phyloP scores from a whole-genome alignment of 1,284 basidiomycete genomes.

The Leccinum pachyderme region DNA sequence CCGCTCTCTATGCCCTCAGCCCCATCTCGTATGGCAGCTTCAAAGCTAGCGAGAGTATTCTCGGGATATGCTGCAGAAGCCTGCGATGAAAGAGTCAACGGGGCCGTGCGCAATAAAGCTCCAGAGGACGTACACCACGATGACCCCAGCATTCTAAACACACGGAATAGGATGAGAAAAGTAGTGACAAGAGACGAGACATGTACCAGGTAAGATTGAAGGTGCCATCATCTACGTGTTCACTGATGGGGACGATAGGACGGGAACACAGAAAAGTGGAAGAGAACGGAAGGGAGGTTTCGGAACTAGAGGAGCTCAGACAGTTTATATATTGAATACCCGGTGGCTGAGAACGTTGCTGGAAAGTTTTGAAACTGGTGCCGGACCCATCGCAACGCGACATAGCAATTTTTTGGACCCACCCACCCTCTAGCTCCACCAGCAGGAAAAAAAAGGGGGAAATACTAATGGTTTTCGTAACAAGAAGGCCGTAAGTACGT shows the following conservation, averaged over 20 bases:
- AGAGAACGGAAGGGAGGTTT: neutral
- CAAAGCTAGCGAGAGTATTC: conserved; percentile 91
- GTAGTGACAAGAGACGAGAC: neutral
- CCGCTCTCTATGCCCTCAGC: conserved; percentile 95
- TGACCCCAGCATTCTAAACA: conserved; percentile 87
- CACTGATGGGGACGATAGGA: neutral
- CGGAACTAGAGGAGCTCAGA: neutral
- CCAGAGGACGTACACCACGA: conserved; percentile 69
- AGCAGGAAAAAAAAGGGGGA: neutral
- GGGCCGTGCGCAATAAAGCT: conserved; percentile 6
- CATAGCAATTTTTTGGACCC: neutral
- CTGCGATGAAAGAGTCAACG: conserved; percentile 39
- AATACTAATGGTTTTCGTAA: conserved; percentile 17
- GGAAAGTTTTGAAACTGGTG: conserved; percentile 2
- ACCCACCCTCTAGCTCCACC: conserved; percentile 1
- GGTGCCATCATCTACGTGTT: conserved; percentile 20
- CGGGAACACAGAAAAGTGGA: neutral
- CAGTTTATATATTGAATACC: conserved; percentile 27
- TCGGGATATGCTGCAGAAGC: conserved; percentile 87
- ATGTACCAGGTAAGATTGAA: conserved; percentile 25
- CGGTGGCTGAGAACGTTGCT: conserved; percentile 28
- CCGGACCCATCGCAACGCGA: conserved; percentile 2
- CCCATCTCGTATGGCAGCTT: conserved; percentile 89
- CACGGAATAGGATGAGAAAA: conserved; percentile 3
- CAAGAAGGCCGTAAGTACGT: conserved; percentile 1